These are phyloP conservation scores for Fusarium agapanthi DNA, from an alignment of 2,329 filamentous ascomycete genomes.

Conservation along the genomic window DNA sequence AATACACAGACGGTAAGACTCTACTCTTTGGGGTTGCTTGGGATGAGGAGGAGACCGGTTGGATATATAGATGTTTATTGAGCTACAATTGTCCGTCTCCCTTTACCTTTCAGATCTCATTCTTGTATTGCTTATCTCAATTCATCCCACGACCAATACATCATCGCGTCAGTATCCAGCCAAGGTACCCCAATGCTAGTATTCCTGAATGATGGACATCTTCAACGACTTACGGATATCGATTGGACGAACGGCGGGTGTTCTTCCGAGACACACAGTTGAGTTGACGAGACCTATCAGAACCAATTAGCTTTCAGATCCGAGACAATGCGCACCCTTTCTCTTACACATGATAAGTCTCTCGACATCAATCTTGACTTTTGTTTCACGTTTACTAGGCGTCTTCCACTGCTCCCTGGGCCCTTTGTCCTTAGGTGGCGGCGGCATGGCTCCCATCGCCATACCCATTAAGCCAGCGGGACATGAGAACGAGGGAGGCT, in stretches of 20 bases:
- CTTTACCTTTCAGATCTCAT: background rate
- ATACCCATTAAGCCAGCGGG: background rate
- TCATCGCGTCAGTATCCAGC: rapidly evolving
- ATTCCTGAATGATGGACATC: background rate
- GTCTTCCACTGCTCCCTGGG: background rate
- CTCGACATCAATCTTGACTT: background rate
- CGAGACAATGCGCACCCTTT: rapidly evolving
- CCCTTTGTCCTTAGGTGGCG: background rate
- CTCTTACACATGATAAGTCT: background rate
- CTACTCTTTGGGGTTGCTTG: rapidly evolving
- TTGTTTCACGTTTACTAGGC: background rate
- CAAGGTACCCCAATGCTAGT: background rate
- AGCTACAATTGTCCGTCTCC: background rate
- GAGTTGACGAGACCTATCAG: background rate
- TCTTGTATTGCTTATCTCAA: rapidly evolving
- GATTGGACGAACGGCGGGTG: background rate
- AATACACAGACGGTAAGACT: rapidly evolving
- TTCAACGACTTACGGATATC: constrained; percentile 4
- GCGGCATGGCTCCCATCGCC: background rate
- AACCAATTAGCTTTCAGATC: rapidly evolving
- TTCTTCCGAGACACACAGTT: constrained; percentile 4
- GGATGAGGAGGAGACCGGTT: rapidly evolving
- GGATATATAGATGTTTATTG: background rate
- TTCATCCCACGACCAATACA: rapidly evolving
- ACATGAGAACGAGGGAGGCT: background rate